A percentile compares a stretch with the other conserved stretches of the same genome.
Conservation (phyloP, 23 red algal genomes). For the Gracilaria caudata region DNA sequence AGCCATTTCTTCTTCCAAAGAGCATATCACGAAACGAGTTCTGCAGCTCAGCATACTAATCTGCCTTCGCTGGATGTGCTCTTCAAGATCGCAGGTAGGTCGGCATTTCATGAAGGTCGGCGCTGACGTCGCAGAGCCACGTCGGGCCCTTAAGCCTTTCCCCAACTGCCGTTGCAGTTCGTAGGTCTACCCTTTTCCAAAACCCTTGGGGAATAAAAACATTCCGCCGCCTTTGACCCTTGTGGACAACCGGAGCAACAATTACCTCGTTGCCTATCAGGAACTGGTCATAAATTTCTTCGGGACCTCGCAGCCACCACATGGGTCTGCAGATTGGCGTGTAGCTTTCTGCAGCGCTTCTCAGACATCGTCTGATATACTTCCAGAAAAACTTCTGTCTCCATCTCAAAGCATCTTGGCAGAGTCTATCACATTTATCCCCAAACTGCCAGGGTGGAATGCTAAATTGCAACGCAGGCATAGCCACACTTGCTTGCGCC, state of each 20-base stretch:
- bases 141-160: conserved; percentile 25
- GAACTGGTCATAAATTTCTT: conserved; percentile 82
- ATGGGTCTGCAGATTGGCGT: conserved; percentile 84
- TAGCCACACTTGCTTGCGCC: conserved; percentile 85
- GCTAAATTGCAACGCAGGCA: conserved; percentile 91
- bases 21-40: too few species aligned
- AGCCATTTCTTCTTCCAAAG: too few species aligned
- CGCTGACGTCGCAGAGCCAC: conserved; percentile 35
- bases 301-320: conserved; percentile 73
- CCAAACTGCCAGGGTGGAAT: conserved; percentile 80
- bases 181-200: conserved; percentile 66
- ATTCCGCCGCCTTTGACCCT: conserved; percentile 51
- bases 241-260: conserved; percentile 80
- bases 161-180: neutral
- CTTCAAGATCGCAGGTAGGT: conserved; percentile 15
- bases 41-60: too few species aligned
- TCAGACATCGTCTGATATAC: conserved; percentile 35
- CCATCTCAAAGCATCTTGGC: conserved; percentile 63
- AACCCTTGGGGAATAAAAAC: conserved; percentile 78
- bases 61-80: too few species aligned
- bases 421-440: conserved; percentile 54
- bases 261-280: conserved; percentile 81
- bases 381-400: conserved; percentile 63
- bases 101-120: conserved; percentile 63
- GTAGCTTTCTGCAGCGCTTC: conserved; percentile 41